Conservation (phyloP, 257 asterid species). For the Coffea eugenioides region DNA sequence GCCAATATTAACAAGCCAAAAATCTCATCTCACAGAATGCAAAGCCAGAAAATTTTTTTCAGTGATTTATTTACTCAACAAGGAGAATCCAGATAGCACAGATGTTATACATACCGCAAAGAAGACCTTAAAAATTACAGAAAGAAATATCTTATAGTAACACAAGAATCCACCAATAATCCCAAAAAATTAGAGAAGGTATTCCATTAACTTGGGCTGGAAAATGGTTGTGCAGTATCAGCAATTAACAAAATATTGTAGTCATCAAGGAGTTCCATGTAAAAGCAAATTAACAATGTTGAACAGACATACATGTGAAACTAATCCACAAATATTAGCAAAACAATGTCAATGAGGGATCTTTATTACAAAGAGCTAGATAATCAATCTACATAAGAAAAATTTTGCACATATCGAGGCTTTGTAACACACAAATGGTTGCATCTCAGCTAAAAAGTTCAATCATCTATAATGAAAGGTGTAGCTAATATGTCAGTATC, state of each 20-base stretch:
- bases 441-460: neutral
- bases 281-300: neutral
- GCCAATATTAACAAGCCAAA: neutral
- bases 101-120: neutral
- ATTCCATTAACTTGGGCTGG: neutral
- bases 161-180: neutral
- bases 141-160: neutral
- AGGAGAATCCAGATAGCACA: neutral
- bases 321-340: neutral
- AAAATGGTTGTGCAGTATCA: no score
- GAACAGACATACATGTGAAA: neutral
- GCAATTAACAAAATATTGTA: no score
- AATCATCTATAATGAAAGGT: neutral
- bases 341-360: neutral
- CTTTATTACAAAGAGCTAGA: neutral
- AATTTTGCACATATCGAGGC: neutral
- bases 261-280: neutral
- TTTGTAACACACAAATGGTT: neutral
- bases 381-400: neutral
- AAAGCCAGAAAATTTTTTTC: neutral
- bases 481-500: neutral
- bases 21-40: neutral
- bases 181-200: neutral
- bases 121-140: neutral
- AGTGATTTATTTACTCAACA: neutral